phyloP scores from a whole-genome alignment of 2,329 filamentous ascomycete species.

The Monilinia fructicola region DNA sequence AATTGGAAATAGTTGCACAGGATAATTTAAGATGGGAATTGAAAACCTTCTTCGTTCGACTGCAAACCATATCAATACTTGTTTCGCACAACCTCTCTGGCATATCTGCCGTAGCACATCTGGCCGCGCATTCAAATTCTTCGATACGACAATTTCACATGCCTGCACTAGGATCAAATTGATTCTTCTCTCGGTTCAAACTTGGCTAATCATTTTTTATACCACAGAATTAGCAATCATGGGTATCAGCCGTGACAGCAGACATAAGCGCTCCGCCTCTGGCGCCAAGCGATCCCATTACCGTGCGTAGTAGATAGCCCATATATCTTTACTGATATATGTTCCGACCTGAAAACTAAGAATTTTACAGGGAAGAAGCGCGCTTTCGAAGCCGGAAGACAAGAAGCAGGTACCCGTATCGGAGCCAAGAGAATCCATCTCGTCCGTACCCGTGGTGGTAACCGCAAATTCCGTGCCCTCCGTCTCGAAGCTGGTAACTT shows the following conservation, averaged over 20 bases:
- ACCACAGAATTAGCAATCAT: conserved; percentile 74
- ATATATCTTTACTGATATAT: conserved; percentile 59
- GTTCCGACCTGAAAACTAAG: conserved; percentile 68
- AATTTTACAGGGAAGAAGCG: conserved; percentile 78
- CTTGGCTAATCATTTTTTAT: conserved; percentile 37
- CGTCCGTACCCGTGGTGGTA: conserved; percentile 95
- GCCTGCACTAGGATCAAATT: not conserved
- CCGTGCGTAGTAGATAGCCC: conserved; percentile 74
- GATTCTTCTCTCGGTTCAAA: not conserved
- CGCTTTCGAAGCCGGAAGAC: conserved; percentile 99
- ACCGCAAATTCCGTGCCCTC: conserved; percentile 99
- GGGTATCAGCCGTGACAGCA: conserved; percentile 99
- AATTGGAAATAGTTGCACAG: conserved; percentile 15
- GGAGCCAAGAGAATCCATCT: conserved; percentile 94
- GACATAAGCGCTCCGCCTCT: conserved; percentile 99
- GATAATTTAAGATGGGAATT: conserved; percentile 11
- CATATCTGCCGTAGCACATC: not conserved
- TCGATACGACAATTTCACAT: not conserved
- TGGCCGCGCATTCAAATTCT: conserved; percentile 20
- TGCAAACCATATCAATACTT: conserved; percentile 18
- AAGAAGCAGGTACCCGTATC: conserved; percentile 99
- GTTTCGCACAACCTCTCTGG: not conserved
- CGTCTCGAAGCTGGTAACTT: conserved; percentile 99
- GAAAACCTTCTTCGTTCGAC: conserved; percentile 8
- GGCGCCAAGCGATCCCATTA: conserved; percentile 97